Base-by-base conservation (phyloP, 345 rosid genomes). In the Gossypium stocksii region DNA sequence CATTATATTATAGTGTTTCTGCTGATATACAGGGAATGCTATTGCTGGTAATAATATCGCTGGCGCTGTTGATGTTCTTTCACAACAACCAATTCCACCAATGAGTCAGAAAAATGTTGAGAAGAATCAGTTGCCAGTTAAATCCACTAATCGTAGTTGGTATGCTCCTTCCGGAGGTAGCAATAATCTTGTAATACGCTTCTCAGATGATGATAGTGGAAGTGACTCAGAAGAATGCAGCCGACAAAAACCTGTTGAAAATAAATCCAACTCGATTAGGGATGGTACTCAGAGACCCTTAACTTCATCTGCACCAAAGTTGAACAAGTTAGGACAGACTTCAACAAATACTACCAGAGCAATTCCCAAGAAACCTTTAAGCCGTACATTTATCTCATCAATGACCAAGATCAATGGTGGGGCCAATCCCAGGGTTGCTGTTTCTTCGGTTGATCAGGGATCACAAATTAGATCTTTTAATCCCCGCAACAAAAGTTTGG, bases 171-270 rank as follows among this genome's bases (percentile, higher is more conserved):
- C 74, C 27, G 86, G 84, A 57, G 74, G 73, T 7, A 67, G 81
- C 70, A 73, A 67, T 81, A 93, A 91, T 80, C 93, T 95, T 54
- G 99, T 95, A 59, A 95, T 95, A 81, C 82, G 90, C 80, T 95
- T 95, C 82, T 91, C 93, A 16, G 93, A 91, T 79, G 93, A 87
- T 76, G 98, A 94, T 63, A 90, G 90, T 80, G 93, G 85, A 77
- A 93, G 97, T 80, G 96, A 87, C 63, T 85, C 88, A 73, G 97
- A 92, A 65, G 83, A 77, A 74, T 45, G 75, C 71, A 71, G 62
- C 64, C 74, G 51, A 62, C 78, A 74, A 66, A 81, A 74, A 41
- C 22, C 72, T 72, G 66, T 58, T 27, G 79, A 82, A 77, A 71
- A 57, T 74, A 88, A 83, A 83, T 62, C 78, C 23, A 81, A 75